phyloP scores from a whole-genome alignment of 2,329 filamentous ascomycete species.

The Stylonectria norvegica region DNA sequence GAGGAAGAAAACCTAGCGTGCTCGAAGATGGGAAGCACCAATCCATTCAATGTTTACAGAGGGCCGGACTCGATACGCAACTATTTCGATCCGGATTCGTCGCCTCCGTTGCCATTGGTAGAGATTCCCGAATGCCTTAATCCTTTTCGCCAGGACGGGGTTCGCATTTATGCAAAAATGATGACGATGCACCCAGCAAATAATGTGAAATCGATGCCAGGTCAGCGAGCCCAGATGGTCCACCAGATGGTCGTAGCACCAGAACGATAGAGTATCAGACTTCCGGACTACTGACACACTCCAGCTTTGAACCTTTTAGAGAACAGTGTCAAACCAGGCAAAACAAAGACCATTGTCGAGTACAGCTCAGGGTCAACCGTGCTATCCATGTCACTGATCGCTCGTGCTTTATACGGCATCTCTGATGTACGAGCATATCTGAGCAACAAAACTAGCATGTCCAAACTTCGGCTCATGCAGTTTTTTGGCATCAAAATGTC shows the following conservation, averaged over 20 bases:
- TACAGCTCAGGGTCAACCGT: conserved; percentile 62
- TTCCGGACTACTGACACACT: not conserved
- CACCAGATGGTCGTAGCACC: not conserved
- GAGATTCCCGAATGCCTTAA: conserved; percentile 58
- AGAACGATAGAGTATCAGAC: not conserved
- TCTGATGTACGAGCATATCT: conserved; percentile 53
- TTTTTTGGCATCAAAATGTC: conserved; percentile 57
- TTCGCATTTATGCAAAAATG: conserved; percentile 64
- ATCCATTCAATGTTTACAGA: conserved; percentile 52
- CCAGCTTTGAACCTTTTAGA: conserved; percentile 48
- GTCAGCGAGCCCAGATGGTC: conserved; percentile 24
- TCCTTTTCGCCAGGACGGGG: conserved; percentile 53
- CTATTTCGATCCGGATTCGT: conserved; percentile 57
- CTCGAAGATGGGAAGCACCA: conserved; percentile 21
- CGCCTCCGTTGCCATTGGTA: conserved; percentile 58
- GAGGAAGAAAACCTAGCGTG: not conserved
- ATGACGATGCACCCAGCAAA: conserved; percentile 62
- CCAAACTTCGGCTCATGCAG: conserved; percentile 53
- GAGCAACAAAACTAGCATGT: conserved; percentile 55
- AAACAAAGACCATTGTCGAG: conserved; percentile 53
- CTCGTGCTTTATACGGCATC: conserved; percentile 48
- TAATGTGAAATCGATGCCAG: conserved; percentile 62
- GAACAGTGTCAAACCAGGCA: conserved; percentile 23
- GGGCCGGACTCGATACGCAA: conserved; percentile 54
- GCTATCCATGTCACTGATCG: conserved; percentile 55